These are phyloP conservation scores for Penicillium sp. DNA, from an alignment of 2,329 filamentous ascomycete species.

Conservation along the genomic window DNA sequence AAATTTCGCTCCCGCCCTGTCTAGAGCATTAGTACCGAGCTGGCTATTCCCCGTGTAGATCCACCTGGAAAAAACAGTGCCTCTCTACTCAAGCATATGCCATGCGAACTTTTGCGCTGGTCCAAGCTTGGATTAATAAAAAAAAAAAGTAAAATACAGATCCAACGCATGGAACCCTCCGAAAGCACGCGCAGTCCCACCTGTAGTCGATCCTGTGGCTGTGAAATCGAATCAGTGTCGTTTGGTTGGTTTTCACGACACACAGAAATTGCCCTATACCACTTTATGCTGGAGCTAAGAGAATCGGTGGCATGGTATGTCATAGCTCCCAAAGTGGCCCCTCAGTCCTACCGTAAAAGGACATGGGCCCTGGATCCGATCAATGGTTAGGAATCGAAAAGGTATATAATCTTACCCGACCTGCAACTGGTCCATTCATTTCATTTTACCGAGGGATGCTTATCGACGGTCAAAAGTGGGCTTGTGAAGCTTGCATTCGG, in stretches of 20 bases:
- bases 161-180: conserved; percentile 9
- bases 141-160: background rate
- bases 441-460: conserved; percentile 57
- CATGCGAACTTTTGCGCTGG: conserved; percentile 1
- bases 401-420: conserved; percentile 20
- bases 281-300: background rate
- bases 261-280: conserved; percentile 6
- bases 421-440: conserved; percentile 2
- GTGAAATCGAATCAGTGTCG: conserved; percentile 14
- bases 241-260: conserved; percentile 9
- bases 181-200: conserved; percentile 18
- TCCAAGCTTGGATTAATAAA: conserved; percentile 10
- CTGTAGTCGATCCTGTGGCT: conserved; percentile 22
- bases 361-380: background rate
- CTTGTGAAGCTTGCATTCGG: conserved; percentile 94
- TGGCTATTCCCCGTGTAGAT: background rate
- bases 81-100: background rate
- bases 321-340: conserved; percentile 16
- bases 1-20: background rate
- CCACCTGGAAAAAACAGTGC: conserved; percentile 4
- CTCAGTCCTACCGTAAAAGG: conserved; percentile 13
- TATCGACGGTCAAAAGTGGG: conserved; percentile 93
- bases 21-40: background rate
- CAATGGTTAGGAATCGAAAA: background rate
- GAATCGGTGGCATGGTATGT: conserved; percentile 16